A percentile compares a stretch with the other conserved stretches of the same genome.
These are phyloP conservation scores for Daldinia bambusicola DNA, from an alignment of 495 filamentous ascomycete genomes.

Conservation along the genomic window DNA sequence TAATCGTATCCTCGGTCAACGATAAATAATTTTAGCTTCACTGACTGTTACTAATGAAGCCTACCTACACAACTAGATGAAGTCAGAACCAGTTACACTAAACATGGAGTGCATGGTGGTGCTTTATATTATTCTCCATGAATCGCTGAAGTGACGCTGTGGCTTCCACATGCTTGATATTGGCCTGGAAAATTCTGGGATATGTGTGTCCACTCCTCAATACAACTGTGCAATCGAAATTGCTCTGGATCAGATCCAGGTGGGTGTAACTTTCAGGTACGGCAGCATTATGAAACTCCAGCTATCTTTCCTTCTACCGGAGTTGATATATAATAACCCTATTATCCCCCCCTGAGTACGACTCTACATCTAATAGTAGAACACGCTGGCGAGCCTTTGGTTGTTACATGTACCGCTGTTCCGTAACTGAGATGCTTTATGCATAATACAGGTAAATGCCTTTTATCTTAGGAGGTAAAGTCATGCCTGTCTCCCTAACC, in stretches of 20 bases:
- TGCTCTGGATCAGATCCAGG: conserved; percentile 34
- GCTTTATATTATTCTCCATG: conserved; percentile 19
- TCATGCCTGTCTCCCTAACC: conserved; percentile 3
- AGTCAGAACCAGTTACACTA: conserved; percentile 38
- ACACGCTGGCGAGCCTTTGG: background rate
- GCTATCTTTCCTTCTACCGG: conserved; percentile 26
- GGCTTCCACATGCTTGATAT: conserved; percentile 45
- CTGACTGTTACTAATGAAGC: conserved; percentile 26
- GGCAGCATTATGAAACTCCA: conserved; percentile 24
- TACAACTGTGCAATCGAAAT: conserved; percentile 23
- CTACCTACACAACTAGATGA: conserved; percentile 37
- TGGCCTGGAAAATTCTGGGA: conserved; percentile 27
- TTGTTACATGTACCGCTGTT: conserved; percentile 2
- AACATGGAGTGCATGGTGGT: conserved; percentile 38
- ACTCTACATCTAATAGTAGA: conserved; percentile 20
- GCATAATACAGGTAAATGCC: background rate
- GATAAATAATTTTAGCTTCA: conserved; percentile 24
- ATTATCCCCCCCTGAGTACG: conserved; percentile 31
- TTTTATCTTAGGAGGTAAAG: conserved; percentile 3
- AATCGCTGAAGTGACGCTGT: conserved; percentile 26
- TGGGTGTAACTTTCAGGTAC: conserved; percentile 43
- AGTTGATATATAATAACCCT: conserved; percentile 25
- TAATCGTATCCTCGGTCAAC: conserved; percentile 18
- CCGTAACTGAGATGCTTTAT: conserved; percentile 25
- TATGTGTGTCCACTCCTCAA: conserved; percentile 27